Evolutionary conservation across 78 protist species (phyloP), one percentile per base, ranked within the genome.

Genomic region (Acrasis kona): DNA sequence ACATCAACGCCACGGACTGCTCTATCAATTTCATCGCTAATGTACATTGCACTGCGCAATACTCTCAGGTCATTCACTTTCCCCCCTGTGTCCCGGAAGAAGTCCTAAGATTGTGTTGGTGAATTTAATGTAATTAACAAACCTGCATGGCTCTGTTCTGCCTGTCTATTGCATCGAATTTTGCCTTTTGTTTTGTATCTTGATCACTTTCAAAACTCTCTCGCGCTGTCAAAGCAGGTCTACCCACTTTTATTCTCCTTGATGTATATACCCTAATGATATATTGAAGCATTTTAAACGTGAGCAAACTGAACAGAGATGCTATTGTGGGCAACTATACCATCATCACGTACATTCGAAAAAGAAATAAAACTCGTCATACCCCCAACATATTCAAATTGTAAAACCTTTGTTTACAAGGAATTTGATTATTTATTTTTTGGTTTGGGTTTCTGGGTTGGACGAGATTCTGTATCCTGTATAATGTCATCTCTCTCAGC

Each of bases 41-140:
- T 19, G n/a, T 19, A 19, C 71, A 67, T 67, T 67, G 71, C 71
- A 67, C 65, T 30, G 19, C 71, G 19, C 12, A 67, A 19, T 19
- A 67, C 71, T 67, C 71, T 19, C 71, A 67, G 19, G 19, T 67
- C 71, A 19, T 12, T 19, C n/a, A 67, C n/a, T 67, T 67, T 67
- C 19, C 71, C 61, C 19, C 61, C 61, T 50, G 61, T 67, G 19
- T 67, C 71, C n/a, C 71, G n/a, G 71, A 67, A 67, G 19, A 67
- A 67, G n/a, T 67, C 71, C 61, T 50, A 19, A 50, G 19, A 50
- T n/a, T n/a, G 19, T n/a, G 19, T 50, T 50, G 19, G 19, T n/a
- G 19, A 50, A 50, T n/a, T n/a, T n/a, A n/a, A n/a, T n/a, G n/a
- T n/a, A n/a, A n/a, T n/a, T n/a, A n/a, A n/a, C n/a, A n/a, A n/a